These are phyloP conservation scores for Colletotrichum zoysiae DNA, from an alignment of 2,329 filamentous ascomycete species.

Conservation along the genomic window DNA sequence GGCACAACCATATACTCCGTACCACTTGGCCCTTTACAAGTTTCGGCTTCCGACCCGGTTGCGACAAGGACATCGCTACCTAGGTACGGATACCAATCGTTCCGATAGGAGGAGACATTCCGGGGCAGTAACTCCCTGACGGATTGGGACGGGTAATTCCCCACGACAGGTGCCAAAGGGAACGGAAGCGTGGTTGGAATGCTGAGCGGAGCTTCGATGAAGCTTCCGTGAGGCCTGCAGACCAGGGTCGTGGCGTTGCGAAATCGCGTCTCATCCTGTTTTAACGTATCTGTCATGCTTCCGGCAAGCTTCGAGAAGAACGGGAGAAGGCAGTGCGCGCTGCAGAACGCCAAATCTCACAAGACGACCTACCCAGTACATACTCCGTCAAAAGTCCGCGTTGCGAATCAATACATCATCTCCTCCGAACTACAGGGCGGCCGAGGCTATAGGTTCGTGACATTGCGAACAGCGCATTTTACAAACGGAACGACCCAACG, in stretches of 20 bases:
- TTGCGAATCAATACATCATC: background rate
- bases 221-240: conserved; percentile 27
- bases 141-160: background rate
- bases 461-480: background rate
- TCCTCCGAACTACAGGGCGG: conserved; percentile 13
- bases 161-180: conserved; percentile 11
- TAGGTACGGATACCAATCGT: background rate
- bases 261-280: conserved; percentile 32
- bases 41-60: conserved; percentile 12
- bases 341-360: background rate
- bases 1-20: conserved; percentile 14
- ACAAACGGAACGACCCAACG: conserved; percentile 8
- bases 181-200: conserved; percentile 3
- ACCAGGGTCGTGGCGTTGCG: conserved; percentile 17
- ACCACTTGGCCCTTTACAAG: conserved; percentile 19
- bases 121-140: background rate
- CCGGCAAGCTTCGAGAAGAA: conserved; percentile 32
- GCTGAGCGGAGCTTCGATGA: conserved; percentile 19
- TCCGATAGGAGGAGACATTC: background rate
- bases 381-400: background rate
- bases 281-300: conserved; percentile 31
- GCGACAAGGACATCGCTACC: conserved; percentile 25
- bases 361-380: too few relatives aligned
- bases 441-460: background rate
- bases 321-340: conserved; percentile 15